Conservation (phyloP, 257 asterid species). For the Solanum neorickii region DNA sequence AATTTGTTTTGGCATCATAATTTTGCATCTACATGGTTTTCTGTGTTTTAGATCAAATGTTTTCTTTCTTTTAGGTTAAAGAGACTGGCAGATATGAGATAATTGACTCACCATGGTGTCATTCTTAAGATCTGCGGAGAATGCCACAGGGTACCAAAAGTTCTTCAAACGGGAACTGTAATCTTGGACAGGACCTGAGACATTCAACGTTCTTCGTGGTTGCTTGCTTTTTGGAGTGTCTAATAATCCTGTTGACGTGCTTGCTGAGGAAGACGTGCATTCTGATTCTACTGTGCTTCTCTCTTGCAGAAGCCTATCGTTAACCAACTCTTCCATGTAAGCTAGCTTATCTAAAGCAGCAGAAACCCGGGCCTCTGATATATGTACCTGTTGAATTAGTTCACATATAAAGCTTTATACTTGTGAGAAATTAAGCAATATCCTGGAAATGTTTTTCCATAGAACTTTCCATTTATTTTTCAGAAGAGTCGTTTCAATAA, state of each 20-base stretch:
- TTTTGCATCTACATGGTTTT: neutral
- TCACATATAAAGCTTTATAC: neutral
- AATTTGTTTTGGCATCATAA: neutral
- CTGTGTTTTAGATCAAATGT: neutral
- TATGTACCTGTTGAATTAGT: constrained; percentile 50
- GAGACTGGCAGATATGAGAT: neutral
- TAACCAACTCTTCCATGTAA: constrained; percentile 73
- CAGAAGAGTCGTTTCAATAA: neutral
- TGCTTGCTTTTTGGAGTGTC: constrained; percentile 21
- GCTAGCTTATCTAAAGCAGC: constrained; percentile 91
- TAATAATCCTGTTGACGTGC: constrained; percentile 33
- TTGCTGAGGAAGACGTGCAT: constrained; percentile 29
- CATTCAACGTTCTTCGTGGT: constrained; percentile 40
- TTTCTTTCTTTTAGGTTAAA: neutral
- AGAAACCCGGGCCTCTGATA: constrained; percentile 80
- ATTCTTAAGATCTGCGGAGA: constrained; percentile 70
- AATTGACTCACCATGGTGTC: constrained; percentile 68
- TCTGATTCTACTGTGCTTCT: constrained; percentile 29
- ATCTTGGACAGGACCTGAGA: constrained; percentile 82
- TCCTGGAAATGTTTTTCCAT: neutral
- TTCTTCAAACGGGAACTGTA: constrained; percentile 54
- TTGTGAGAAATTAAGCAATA: neutral
- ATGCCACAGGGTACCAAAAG: constrained; percentile 94
- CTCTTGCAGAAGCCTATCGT: constrained; percentile 65
- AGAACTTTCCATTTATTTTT: neutral